A percentile compares a stretch with the other conserved stretches of the same genome.
These are phyloP conservation scores for Encephalitozoon hellem DNA, from an alignment of 371 early-diverging fungal species.

Conservation along the genomic window DNA sequence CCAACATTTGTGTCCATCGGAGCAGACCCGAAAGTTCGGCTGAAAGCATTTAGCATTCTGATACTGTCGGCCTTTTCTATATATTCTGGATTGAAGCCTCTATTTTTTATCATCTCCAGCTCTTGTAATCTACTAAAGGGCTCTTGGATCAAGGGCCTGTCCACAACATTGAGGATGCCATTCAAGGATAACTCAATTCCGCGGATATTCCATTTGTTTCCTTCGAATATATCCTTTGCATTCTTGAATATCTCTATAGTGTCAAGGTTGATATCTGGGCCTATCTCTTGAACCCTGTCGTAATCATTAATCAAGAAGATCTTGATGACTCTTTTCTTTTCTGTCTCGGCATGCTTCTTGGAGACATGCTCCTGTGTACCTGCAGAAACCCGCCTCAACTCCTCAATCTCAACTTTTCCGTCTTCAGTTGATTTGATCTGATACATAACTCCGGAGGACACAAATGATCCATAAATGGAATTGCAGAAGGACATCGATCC, in stretches of 20 bases:
- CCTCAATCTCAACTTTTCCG: neutral
- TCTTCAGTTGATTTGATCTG: neutral
- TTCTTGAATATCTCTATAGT: conserved; percentile 1
- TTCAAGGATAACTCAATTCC: neutral
- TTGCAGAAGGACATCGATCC: neutral
- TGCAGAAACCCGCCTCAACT: neutral
- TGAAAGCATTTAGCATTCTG: neutral
- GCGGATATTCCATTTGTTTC: neutral
- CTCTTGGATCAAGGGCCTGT: neutral
- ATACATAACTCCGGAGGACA: neutral
- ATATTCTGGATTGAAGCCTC: neutral
- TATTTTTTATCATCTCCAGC: neutral
- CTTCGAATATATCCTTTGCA: neutral
- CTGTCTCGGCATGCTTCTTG: neutral
- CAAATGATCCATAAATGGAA: neutral
- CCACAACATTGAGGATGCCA: conserved; percentile 1
- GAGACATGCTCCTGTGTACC: neutral
- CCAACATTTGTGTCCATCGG: neutral
- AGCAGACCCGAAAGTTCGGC: neutral
- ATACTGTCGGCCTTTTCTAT: neutral
- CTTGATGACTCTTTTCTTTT: neutral
- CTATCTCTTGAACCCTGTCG: conserved; percentile 6
- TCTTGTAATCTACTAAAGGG: neutral
- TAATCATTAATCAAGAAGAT: conserved; percentile 12
- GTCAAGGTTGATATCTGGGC: neutral